phyloP scores from a whole-genome alignment of 2,329 filamentous ascomycete genomes.

The Fusarium bulbicola region DNA sequence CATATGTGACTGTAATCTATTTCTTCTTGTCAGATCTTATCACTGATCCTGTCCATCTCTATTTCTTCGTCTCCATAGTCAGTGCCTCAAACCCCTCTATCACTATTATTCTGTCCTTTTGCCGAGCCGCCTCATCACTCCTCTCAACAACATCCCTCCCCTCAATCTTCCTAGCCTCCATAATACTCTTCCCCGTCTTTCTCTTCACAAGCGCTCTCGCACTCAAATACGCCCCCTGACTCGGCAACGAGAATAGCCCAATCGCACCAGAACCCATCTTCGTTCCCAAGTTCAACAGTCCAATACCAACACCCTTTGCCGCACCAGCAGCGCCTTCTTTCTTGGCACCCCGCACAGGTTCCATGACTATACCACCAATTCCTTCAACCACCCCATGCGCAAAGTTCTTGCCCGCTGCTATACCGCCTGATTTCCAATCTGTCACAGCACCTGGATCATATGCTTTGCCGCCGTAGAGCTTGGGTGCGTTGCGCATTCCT shows the following conservation, averaged over 20 bases:
- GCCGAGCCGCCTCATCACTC: rapidly evolving
- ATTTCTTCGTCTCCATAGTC: rapidly evolving
- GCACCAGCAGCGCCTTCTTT: constrained; percentile 14
- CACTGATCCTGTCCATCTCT: background rate
- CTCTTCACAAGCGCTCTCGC: constrained; percentile 1
- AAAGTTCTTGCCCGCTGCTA: constrained; percentile 8
- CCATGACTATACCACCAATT: background rate
- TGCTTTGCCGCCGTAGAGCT: constrained; percentile 9
- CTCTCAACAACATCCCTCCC: background rate
- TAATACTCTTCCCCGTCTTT: background rate
- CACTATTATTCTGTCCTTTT: rapidly evolving
- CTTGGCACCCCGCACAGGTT: constrained; percentile 1
- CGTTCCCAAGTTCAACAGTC: background rate
- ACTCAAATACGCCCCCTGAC: background rate
- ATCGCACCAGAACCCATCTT: constrained; percentile 1
- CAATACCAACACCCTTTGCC: constrained; percentile 16
- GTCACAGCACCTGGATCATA: constrained; percentile 15
- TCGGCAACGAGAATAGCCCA: background rate
- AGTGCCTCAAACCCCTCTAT: background rate
- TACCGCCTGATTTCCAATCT: constrained; percentile 16
- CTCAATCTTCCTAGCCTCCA: background rate
- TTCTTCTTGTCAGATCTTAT: background rate
- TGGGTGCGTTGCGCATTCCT: constrained; percentile 28
- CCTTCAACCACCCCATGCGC: constrained; percentile 21
- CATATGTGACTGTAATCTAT: background rate